Base-by-base conservation (phyloP, 495 filamentous ascomycete species). In the Neurospora terricola region DNA sequence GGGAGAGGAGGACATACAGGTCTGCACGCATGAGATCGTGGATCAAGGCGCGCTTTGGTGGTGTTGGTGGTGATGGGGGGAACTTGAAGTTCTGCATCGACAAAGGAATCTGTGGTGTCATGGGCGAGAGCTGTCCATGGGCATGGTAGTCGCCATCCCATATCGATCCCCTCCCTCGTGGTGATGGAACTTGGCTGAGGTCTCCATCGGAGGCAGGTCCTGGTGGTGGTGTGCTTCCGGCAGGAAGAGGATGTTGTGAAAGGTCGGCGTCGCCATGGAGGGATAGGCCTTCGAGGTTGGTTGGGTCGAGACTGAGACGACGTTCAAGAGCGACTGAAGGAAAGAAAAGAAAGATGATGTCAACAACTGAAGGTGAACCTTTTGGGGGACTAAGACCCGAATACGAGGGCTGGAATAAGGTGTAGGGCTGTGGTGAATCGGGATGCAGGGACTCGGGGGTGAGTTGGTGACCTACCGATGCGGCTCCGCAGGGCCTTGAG, bases 401-500 rank as follows among this genome's bases (percentile, higher is more conserved):
- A 62, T 62, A 62, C 54, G 54, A 34, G 27, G 40, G 40, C 40
- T 43, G 40, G 40, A 43, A 62, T 30, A 62, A 43, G 27, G 23
- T 34, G 43, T 27, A 42, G 21, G 45, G 45, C 45, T 40, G 54
- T 38, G 30, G 30, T 11, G 23, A 62, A 37, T 6, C 69, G n/a
- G 38, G 7, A 48, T 12, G 4, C 48, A 30, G 72, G 30, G n/a
- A 48, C 12, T 27, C 27, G 43, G 45, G 68, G 38, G 38, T 38
- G 38, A 11, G 38, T 12, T 38, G 38, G 27, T 54, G 21, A 78
- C 83, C 45, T 74, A 86, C 86, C 83, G 62, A 88, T 84, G 36
- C 84, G 80, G 48, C 80, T 83, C 70, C 83, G 80, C 45, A 87
- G 79, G 0, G 84, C 84, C 39, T 86, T 84, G 70, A 88, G 78